Percentiles rank a stretch among this genome's conserved stretches.
These are phyloP conservation scores for Rhodotorula toruloides DNA, from an alignment of 768 basidiomycete species.

Conservation along the genomic window DNA sequence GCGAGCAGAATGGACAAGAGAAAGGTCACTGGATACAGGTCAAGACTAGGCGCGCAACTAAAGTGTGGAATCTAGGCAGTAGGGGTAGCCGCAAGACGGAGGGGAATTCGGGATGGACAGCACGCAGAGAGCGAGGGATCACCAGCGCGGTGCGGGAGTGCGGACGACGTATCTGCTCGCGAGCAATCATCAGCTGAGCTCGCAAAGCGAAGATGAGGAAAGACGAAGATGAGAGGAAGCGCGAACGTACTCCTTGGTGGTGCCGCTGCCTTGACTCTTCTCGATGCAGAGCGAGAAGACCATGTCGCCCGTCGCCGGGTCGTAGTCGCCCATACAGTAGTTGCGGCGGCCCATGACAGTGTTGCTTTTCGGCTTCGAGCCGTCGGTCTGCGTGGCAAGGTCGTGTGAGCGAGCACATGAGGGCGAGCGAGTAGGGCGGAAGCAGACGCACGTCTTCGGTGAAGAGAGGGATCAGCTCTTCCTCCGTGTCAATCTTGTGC, in stretches of 20 bases:
- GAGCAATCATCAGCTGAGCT: not conserved
- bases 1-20: no score
- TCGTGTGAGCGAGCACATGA: conserved; percentile 3
- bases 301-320: conserved; percentile 59
- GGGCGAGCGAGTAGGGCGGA: not conserved
- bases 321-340: conserved; percentile 61
- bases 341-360: conserved; percentile 83
- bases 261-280: conserved; percentile 70
- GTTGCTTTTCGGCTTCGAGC: conserved; percentile 66
- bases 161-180: conserved; percentile 9
- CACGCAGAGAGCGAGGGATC: not conserved
- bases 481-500: conserved; percentile 75
- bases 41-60: no score
- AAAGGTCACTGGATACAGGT: no score
- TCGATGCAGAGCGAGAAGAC: conserved; percentile 82
- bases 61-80: no score
- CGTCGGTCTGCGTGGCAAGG: conserved; percentile 67
- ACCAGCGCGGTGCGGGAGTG: conserved; percentile 28
- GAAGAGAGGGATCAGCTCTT: conserved; percentile 62
- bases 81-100: not conserved
- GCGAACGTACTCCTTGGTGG: conserved; percentile 53
- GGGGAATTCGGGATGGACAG: not conserved
- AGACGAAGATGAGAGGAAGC: not conserved
- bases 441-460: conserved; percentile 15
- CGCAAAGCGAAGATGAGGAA: no score